Evolutionary conservation across 2,329 filamentous ascomycete genomes (phyloP).

Genomic region (Fusarium acutatum): DNA sequence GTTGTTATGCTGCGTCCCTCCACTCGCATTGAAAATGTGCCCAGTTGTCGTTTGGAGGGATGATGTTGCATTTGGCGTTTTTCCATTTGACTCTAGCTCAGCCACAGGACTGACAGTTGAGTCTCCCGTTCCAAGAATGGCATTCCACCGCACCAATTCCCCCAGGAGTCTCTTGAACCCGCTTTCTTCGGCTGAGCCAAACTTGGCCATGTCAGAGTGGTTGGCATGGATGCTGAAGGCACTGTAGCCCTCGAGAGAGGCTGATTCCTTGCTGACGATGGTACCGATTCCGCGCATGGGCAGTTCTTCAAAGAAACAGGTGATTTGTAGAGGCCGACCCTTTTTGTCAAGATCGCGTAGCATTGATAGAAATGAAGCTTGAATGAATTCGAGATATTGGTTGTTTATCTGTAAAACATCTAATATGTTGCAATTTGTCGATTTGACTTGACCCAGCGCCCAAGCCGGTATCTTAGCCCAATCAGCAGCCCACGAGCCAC

Average conservation of each 20-base stretch:
- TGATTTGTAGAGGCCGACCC: not conserved
- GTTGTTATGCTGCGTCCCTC: not conserved
- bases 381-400: not conserved
- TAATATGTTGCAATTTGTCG: not conserved
- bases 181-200: slow-evolving; percentile 32
- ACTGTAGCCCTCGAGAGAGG: slow-evolving; percentile 43
- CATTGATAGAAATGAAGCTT: not conserved
- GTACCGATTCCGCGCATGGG: slow-evolving; percentile 17
- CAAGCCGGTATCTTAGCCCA: not conserved
- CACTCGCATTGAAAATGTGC: not conserved
- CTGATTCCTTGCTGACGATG: slow-evolving; percentile 46
- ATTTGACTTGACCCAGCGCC: not conserved
- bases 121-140: not conserved
- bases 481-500: not conserved
- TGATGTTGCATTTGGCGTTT: not conserved
- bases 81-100: not conserved
- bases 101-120: not conserved
- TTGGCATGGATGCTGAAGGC: slow-evolving; percentile 44
- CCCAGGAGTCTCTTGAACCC: not conserved
- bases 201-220: slow-evolving; percentile 32
- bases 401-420: not conserved
- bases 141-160: not conserved
- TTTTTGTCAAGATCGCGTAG: not conserved
- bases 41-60: not conserved
- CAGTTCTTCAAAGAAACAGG: not conserved